Percentiles rank a stretch among this genome's conserved stretches.
phyloP scores from a whole-genome alignment of 495 filamentous ascomycete species.

The Sphaerosporella brunnea region DNA sequence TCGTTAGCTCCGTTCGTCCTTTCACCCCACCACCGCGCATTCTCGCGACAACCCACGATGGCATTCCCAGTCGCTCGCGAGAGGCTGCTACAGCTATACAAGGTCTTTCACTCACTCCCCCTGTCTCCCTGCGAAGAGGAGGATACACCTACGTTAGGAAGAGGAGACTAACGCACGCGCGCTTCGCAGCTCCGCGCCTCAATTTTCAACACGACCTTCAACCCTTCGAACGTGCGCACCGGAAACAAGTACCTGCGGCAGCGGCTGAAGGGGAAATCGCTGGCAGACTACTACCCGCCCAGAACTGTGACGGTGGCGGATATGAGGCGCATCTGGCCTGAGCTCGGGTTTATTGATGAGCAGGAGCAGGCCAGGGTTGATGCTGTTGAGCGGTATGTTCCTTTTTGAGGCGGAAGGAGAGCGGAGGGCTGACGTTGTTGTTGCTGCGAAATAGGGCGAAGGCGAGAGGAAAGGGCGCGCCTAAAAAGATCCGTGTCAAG shows the following conservation, averaged over 20 bases:
- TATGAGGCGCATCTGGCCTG: slow-evolving; percentile 43
- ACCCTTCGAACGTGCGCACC: slow-evolving; percentile 58
- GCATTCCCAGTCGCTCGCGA: slow-evolving; percentile 7
- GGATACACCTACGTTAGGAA: no score
- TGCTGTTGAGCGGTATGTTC: slow-evolving; percentile 45
- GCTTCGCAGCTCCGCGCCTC: slow-evolving; percentile 56
- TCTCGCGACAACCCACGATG: slow-evolving; percentile 1
- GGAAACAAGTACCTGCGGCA: slow-evolving; percentile 82
- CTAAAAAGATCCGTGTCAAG: slow-evolving; percentile 67
- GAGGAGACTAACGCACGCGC: slow-evolving; percentile 8
- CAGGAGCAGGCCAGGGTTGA: slow-evolving; percentile 63
- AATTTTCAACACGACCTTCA: slow-evolving; percentile 81
- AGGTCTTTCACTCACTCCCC: slow-evolving; percentile 10
- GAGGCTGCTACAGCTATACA: slow-evolving; percentile 20
- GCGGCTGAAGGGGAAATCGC: slow-evolving; percentile 55
- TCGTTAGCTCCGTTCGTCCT: no score
- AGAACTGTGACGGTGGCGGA: slow-evolving; percentile 51
- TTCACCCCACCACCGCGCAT: no score
- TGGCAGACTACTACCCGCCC: slow-evolving; percentile 72
- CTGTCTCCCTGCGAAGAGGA: no score
- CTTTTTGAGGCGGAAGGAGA: slow-evolving; percentile 10
- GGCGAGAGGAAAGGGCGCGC: slow-evolving; percentile 67
- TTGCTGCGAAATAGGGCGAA: slow-evolving; percentile 33
- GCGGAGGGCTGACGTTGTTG: slow-evolving; percentile 6
- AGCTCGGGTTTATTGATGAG: slow-evolving; percentile 51